Conservation (phyloP, 495 filamentous ascomycete species). For the Daldinia grandis region DNA sequence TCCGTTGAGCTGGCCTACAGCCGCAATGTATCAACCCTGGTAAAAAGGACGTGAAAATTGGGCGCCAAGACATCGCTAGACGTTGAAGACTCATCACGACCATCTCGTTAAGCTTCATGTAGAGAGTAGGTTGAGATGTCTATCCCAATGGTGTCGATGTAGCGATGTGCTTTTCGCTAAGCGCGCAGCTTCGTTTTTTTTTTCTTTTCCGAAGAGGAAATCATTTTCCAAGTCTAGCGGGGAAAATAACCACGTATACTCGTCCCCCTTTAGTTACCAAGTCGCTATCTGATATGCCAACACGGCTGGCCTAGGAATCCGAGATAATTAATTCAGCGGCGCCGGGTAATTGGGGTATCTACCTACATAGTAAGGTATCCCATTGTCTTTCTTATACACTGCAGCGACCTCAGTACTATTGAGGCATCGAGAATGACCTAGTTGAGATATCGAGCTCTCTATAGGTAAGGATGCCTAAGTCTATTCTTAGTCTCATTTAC, state of each 20-base stretch:
- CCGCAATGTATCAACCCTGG: conserved; percentile 15
- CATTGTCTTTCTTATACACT: not conserved
- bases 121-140: not conserved
- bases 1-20: conserved; percentile 20
- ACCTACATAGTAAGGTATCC: too few relatives aligned
- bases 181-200: not conserved
- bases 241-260: not conserved
- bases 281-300: not conserved
- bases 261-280: not conserved
- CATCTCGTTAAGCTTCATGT: conserved; percentile 4
- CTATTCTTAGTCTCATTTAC: not conserved
- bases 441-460: not conserved
- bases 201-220: not conserved
- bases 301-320: not conserved
- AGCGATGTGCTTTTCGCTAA: not conserved
- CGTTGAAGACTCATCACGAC: conserved; percentile 3
- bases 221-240: not conserved
- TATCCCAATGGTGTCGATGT: not conserved
- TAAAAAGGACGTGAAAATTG: conserved; percentile 11
- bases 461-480: not conserved
- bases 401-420: not conserved
- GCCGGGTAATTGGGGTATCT: not conserved
- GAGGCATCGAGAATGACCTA: too few relatives aligned
- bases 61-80: conserved; percentile 21
- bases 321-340: not conserved